Conservation (phyloP, 2,329 filamentous ascomycete genomes). For the Metarhizium humberi region DNA sequence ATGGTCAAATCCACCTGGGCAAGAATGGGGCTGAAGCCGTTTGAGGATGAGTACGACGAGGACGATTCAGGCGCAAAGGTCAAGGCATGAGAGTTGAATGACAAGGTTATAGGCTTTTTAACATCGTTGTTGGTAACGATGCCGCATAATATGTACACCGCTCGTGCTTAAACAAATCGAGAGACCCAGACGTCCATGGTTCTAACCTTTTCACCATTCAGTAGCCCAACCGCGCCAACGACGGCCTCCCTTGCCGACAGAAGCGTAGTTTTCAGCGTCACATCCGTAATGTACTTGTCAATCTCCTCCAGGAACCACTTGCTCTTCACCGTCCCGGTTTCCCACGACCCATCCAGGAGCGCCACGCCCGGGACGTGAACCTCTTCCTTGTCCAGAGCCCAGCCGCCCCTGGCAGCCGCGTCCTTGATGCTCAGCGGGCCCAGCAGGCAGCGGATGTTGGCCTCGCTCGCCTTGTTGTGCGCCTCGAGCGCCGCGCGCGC, state of each 20-base stretch:
- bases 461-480: conserved; percentile 23
- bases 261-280: conserved; percentile 19
- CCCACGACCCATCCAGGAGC: conserved; percentile 38
- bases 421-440: conserved; percentile 29
- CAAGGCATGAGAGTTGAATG: not conserved
- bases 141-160: not conserved
- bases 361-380: conserved; percentile 25
- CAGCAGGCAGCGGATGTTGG: conserved; percentile 39
- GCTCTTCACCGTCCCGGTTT: conserved; percentile 25
- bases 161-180: conserved; percentile 4
- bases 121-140: too few relatives aligned
- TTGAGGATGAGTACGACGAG: conserved; percentile 22
- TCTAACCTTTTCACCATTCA: conserved; percentile 20
- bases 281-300: conserved; percentile 15
- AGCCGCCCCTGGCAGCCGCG: conserved; percentile 26
- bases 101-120: too few relatives aligned
- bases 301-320: conserved; percentile 22
- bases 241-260: conserved; percentile 22
- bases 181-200: conserved; percentile 34
- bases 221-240: conserved; percentile 16
- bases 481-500: conserved; percentile 33
- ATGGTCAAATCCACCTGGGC: conserved; percentile 34
- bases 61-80: not conserved
- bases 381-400: conserved; percentile 25
- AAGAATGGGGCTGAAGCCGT: conserved; percentile 34